phyloP scores from a whole-genome alignment of 768 basidiomycete species.

The Pleurotus djamor region DNA sequence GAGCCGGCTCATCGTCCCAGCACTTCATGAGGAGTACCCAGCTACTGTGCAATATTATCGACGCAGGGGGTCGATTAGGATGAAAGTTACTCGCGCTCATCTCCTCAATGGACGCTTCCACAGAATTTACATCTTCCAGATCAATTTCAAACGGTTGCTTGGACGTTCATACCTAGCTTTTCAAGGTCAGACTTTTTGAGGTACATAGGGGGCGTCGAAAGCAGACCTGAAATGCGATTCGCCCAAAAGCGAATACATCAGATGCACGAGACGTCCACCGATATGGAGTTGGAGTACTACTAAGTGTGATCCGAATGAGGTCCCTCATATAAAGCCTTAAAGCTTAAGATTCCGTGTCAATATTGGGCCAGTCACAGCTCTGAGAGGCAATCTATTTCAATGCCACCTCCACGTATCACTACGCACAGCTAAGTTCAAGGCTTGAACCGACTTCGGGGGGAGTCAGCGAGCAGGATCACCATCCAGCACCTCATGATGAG shows the following conservation, averaged over 20 bases:
- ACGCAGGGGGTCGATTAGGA: conserved; percentile 2
- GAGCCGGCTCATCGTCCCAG: background rate
- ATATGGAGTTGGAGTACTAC: no score
- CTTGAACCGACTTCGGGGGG: no score
- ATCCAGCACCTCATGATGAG: no score
- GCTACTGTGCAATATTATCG: background rate
- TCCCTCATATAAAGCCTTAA: no score
- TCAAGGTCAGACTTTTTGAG: background rate
- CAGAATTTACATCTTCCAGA: background rate
- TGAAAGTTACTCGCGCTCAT: background rate
- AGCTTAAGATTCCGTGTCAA: no score
- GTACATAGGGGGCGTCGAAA: background rate
- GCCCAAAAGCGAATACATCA: conserved; percentile 37
- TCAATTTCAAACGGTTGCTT: conserved; percentile 7
- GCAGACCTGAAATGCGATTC: conserved; percentile 20
- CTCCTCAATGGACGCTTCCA: conserved; percentile 1
- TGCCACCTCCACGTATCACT: no score
- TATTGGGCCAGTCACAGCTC: no score
- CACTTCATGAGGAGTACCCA: conserved; percentile 9
- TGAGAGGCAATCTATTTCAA: no score
- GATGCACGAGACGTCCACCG: conserved; percentile 12
- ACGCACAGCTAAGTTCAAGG: no score
- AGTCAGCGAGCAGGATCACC: no score
- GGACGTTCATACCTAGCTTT: conserved; percentile 4
- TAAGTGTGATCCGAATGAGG: no score